Conservation (phyloP, 1,284 basidiomycete genomes). For the Cystobasidium slooffiae region DNA sequence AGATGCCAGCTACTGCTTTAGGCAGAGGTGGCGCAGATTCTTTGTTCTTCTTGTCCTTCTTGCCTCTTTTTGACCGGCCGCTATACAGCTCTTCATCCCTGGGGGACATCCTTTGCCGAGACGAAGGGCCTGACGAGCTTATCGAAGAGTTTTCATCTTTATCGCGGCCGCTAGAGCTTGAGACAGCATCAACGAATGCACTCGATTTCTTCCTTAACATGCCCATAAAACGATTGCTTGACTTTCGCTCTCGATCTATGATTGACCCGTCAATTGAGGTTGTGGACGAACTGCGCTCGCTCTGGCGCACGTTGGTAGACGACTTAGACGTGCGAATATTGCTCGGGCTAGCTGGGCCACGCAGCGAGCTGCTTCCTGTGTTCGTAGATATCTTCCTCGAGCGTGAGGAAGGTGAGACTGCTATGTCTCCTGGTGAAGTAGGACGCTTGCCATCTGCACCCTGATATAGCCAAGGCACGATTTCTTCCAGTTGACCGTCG, state of each 20-base stretch:
- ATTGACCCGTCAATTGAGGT: background rate
- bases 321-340: slow-evolving; percentile 15
- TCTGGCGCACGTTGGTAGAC: slow-evolving; percentile 8
- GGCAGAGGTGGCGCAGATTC: slow-evolving; percentile 15
- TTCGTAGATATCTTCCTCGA: background rate
- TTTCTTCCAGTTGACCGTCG: slow-evolving; percentile 44
- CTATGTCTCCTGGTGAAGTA: background rate
- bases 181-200: slow-evolving; percentile 32
- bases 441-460: slow-evolving; percentile 29
- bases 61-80: slow-evolving; percentile 18
- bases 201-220: slow-evolving; percentile 40
- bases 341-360: background rate
- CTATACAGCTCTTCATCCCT: slow-evolving; percentile 26
- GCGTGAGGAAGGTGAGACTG: slow-evolving; percentile 4
- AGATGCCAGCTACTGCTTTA: slow-evolving; percentile 53
- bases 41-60: slow-evolving; percentile 38
- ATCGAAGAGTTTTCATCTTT: background rate
- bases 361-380: background rate
- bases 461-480: slow-evolving; percentile 46
- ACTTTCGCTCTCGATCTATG: slow-evolving; percentile 22
- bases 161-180: slow-evolving; percentile 8
- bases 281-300: background rate
- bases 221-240: slow-evolving; percentile 40
- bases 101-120: slow-evolving; percentile 21
- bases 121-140: background rate